Base-by-base conservation (phyloP, 2,329 filamentous ascomycete species). In the Curvularia eragrostidis region DNA sequence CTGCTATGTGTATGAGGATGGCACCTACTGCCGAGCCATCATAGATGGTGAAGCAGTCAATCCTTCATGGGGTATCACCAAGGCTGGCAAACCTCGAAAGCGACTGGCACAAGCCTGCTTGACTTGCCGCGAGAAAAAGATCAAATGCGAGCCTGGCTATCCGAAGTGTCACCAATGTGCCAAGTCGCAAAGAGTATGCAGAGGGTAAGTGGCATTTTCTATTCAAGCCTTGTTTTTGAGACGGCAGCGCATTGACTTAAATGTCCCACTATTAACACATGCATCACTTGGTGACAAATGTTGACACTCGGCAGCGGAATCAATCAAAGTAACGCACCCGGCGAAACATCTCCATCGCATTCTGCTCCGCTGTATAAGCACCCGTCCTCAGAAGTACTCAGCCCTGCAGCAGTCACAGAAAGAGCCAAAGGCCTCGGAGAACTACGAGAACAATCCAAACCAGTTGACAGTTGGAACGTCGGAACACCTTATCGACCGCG, bases 101-200 rank as follows among this genome's bases (percentile, higher is more conserved):
- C 85, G 93, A 55, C 83, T 97, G 55, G 93, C 93, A 23, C 93
- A 96, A 74, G 92, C 92, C n/a, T 97, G 93, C 73, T 84, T 96
- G 57, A 95, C 92, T 12, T 97, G 93, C 75, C 87, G 93, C 49
- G 93, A 97, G 79, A 97, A 97, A 86, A 97, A 97, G 83, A 96
- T 97, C 80, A 97, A 96, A 77, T 97, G 93, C 72, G 92, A 97
- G 64, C 93, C 93, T 1, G 92, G 93, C 67, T 89, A 87, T 64
- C 91, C 91, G 38, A 92, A 91, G 66, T 97, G 93, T 69, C 86
- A 93, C 52, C 93, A 97, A 78, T 97, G 93, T 75, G 90, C 95
- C 74, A 97, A 96, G 79, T 94, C 94, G 72, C 91, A 93, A 54
- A 85, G 91, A 47, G 83, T 89, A 18, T 97, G 93, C 84, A 89